Base-by-base conservation (phyloP, 1,139 yeast genomes). In the Lodderomyces pseudojiufengensis region DNA sequence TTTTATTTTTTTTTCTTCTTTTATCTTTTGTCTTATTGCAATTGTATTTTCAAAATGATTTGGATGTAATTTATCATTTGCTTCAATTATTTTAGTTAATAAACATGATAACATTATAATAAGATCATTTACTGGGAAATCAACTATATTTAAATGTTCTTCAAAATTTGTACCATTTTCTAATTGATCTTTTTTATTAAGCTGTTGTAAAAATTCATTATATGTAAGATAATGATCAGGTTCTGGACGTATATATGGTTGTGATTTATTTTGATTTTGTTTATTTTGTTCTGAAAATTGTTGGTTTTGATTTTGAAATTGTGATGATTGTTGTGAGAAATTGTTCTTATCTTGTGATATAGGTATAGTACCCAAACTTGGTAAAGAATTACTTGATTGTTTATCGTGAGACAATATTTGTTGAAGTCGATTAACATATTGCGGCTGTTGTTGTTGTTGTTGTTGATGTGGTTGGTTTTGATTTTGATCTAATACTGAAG, bases 31-130 rank as follows among this genome's bases (percentile, higher is more conserved):
- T 33, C 77, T 66, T 33, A 63, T 63, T 35, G 74, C 73, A 27
- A 70, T 63, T 26, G 75, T 70, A 43, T 66, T 66, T 45, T 69
- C 80, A 47, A 78, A 78, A 54, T 79, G 84, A 45, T 80, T 81
- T 3, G 90, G 87, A 51, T 83, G 88, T 26, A 86, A 64, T 35
- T 78, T 72, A 57, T 92, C 98, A 60, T 92, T 92, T n/a, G 95
- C 90, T 51, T 84, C 94, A 31, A 90, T 84, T 31, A 92, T 88
- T 54, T 85, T 86, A 44, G 86, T 86, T 35, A 92, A 66, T 33
- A 90, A 66, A 22, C 95, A 84, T 18, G 95, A 78, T 32, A 92
- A 70, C 97, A 92, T 90, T 37, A 80, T 59, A 31, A 92, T 71
- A 24, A 92, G 71, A 46, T 85, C 94, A 40, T 83, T 77, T 2